Percentiles rank a stretch among this genome's conserved stretches.
phyloP scores from a whole-genome alignment of 73 alveolate species.

The Uronychia binucleata region DNA sequence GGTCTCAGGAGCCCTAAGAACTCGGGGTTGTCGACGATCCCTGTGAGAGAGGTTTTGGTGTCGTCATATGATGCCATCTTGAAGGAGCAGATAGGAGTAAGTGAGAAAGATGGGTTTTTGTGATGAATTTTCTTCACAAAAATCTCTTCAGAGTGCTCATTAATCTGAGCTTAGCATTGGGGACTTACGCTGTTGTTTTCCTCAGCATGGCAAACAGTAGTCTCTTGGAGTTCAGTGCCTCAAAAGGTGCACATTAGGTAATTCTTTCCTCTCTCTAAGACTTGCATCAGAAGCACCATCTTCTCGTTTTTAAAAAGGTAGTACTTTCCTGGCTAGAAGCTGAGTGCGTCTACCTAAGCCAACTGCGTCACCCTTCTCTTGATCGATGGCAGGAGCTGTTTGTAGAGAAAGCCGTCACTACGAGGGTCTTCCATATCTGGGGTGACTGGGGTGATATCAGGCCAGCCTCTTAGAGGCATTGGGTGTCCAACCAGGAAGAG shows the following conservation, averaged over 20 bases:
- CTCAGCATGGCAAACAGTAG: constrained; percentile 61
- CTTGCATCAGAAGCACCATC: constrained; percentile 32
- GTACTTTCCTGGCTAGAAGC: constrained; percentile 24
- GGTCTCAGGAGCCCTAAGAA: constrained; percentile 14
- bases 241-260: constrained; percentile 12
- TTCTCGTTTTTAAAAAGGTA: constrained; percentile 37
- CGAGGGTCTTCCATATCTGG: constrained; percentile 28
- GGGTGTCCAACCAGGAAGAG: constrained; percentile 28
- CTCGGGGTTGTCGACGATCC: constrained; percentile 47
- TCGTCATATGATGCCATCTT: constrained; percentile 39
- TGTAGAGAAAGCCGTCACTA: constrained; percentile 45
- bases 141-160: constrained; percentile 17
- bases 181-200: constrained; percentile 23
- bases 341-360: constrained; percentile 11
- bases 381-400: constrained; percentile 26
- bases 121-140: constrained; percentile 12
- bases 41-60: constrained; percentile 34
- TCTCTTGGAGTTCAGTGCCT: constrained; percentile 57
- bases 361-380: constrained; percentile 4
- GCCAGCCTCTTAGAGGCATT: constrained; percentile 35
- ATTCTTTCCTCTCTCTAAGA: constrained; percentile 41
- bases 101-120: constrained; percentile 9
- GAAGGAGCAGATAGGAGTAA: constrained; percentile 19
- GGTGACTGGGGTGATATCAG: constrained; percentile 44
- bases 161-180: neutral